Percentiles rank a stretch among this genome's conserved stretches.
Evolutionary conservation across 495 filamentous ascomycete species (phyloP).

Genomic region (Penicillium waksmanii): DNA sequence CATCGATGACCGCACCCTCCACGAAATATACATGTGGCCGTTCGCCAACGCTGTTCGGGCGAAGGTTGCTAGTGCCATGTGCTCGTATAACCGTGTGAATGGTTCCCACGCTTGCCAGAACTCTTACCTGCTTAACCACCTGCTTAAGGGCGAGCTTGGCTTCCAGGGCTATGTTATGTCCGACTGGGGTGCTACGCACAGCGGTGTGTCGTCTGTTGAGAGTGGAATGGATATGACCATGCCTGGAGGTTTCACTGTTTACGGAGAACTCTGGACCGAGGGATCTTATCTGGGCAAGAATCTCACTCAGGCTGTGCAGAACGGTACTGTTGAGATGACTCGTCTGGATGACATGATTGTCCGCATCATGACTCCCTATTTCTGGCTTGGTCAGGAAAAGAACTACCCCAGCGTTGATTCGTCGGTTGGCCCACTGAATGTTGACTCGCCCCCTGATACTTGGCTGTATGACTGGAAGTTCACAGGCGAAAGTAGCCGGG

Average conservation of each 20-base stretch:
- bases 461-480: conserved; percentile 54
- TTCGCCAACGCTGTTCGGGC: conserved; percentile 69
- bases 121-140: conserved; percentile 60
- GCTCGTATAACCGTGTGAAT: conserved; percentile 70
- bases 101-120: conserved; percentile 69
- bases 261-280: conserved; percentile 42
- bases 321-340: conserved; percentile 62
- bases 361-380: conserved; percentile 60
- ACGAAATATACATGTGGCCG: conserved; percentile 82
- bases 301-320: conserved; percentile 48
- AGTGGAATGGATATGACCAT: conserved; percentile 65
- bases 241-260: conserved; percentile 47
- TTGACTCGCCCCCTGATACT: conserved; percentile 69
- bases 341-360: conserved; percentile 53
- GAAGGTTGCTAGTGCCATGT: conserved; percentile 66
- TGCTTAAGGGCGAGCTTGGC: conserved; percentile 68
- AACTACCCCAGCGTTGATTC: conserved; percentile 49
- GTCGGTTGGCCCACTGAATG: conserved; percentile 61
- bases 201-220: conserved; percentile 54
- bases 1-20: conserved; percentile 71
- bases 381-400: conserved; percentile 54
- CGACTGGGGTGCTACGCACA: conserved; percentile 67
- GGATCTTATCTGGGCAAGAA: conserved; percentile 60
- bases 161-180: conserved; percentile 69
- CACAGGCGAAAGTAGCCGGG: conserved; percentile 49